Evolutionary conservation across 371 early-diverging fungal genomes (phyloP), one percentile per base, ranked within the genome.

Genomic region (Circinella minor): DNA sequence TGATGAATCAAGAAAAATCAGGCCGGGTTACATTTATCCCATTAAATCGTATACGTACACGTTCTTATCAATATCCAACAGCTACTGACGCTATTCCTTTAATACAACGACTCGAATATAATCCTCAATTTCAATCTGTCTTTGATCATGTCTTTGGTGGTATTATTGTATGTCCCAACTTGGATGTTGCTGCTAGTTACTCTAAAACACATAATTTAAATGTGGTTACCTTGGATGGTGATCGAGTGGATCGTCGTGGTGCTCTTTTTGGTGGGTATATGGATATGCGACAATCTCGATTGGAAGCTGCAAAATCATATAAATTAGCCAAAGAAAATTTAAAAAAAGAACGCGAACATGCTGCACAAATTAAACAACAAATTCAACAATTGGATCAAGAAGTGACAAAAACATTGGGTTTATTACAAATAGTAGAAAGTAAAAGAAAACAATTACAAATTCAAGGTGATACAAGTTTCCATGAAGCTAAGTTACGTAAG

Each of bases 11-110:
- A 37, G 91, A 91, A 68, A 88, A 91, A 69, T 76, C 86, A 10
- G 98, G 98, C 7, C 90, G 99, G 7, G 91, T 98, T 55, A 99
- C 99, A 0, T 97, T 99, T 77, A 96, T 99, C 87, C 99, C 99
- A 3, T 81, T 99, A 51, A 98, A 96, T 72, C 89, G 97, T 1
- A 81, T 99, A 61, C 85, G 86, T 43, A 71, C 90, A 3, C 77
- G 81, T 34, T 73, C 83, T 5, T 8, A 5, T 3, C 86, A 88
- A 14, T 93, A 93, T 54, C 96, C 96, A 0, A 80, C 81, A 4
- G 88, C 90, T 9, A 84, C 85, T 17, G 93, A 97, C 66, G 92
- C 93, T n/a, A 88, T 94, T 49, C 95, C 96, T 3, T 88, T 98
- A 81, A 78, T 98, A 8, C 74, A 85, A 39, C 88, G 91, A 63